phyloP scores from a whole-genome alignment of 2,329 filamentous ascomycete species.

The Diaporthe caulivora region DNA sequence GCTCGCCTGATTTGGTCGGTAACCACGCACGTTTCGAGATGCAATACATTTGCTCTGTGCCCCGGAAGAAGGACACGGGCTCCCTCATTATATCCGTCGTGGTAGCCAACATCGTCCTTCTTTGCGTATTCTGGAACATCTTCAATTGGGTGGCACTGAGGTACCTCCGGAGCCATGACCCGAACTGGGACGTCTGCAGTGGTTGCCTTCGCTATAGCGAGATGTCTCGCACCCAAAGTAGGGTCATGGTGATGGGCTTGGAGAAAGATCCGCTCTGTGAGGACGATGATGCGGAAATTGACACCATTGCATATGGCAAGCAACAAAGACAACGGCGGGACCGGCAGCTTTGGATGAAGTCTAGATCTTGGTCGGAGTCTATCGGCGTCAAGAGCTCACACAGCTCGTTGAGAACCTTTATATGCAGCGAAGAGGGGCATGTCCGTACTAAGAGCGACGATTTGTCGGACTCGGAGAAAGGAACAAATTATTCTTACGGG shows the following conservation, averaged over 20 bases:
- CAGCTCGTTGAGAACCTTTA: neutral
- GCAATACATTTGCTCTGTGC: constrained; percentile 35
- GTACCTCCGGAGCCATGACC: constrained; percentile 14
- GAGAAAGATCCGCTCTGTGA: constrained; percentile 34
- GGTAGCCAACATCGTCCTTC: constrained; percentile 29
- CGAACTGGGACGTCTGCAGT: constrained; percentile 24
- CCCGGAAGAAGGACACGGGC: constrained; percentile 32
- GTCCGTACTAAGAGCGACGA: neutral
- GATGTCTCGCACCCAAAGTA: neutral
- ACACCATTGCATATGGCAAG: neutral
- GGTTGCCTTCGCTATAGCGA: constrained; percentile 15
- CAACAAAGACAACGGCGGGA: neutral
- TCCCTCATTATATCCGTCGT: constrained; percentile 33
- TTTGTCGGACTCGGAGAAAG: neutral
- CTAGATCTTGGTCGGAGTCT: neutral
- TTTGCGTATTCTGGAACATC: constrained; percentile 37
- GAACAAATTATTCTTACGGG: neutral
- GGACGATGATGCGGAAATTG: neutral
- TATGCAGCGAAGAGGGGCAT: neutral
- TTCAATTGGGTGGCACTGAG: constrained; percentile 29
- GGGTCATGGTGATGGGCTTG: constrained; percentile 11
- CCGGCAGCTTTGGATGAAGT: neutral
- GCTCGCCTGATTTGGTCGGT: constrained; percentile 21
- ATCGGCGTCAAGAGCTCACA: neutral
- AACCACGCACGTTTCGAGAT: constrained; percentile 29